Base-by-base conservation (phyloP, 805 yeast species). In the Blastobotrys parvus region DNA sequence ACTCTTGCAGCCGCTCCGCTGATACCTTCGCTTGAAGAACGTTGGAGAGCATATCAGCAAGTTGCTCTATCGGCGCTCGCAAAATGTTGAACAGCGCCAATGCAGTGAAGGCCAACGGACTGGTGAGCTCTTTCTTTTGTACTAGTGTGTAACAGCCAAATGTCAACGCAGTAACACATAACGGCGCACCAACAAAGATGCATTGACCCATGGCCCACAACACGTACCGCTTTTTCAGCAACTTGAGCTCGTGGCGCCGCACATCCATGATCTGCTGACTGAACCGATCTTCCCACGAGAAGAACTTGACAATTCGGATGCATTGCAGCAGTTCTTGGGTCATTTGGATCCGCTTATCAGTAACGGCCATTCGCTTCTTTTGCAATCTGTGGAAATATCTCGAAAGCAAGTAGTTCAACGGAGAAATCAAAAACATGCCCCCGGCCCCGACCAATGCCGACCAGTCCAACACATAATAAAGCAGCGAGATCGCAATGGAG, bases 11-110 rank as follows among this genome's bases (percentile, higher is more conserved):
- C 72, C 98, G 84, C 60, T 87, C 94, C 42, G 89, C 63, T 0
- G 97, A 89, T 18, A 92, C 97, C 65, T 86, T 87, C n/a, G 95
- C 81, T 61, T 89, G 96, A 46, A 89, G 79, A 33, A 83, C 86
- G 55, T 77, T 79, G 34, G 94, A 78, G 35, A 89, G 70, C 89
- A 88, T 87, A 62, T 85, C 94, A 23, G 95, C 79, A 42, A 92
- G 72, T 61, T 85, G 90, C 61, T 89, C 97, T 53, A 92, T 71
- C 13, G 97, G 98, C 49, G 76, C 71, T 64, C 94, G 78, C 63
- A 90, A 70, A 52, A 92, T 70, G 43, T 83, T 80, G 70, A 90
- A 92, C 41, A 90, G 68, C 0, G 97, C 81, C 51, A 92, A 70
- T 0, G 97, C 80, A 18, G 97, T 89, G 67, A 92, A 90, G 0